Conservation (phyloP, 2,329 filamentous ascomycete species). For the Rhinocladiella mackenziei region DNA sequence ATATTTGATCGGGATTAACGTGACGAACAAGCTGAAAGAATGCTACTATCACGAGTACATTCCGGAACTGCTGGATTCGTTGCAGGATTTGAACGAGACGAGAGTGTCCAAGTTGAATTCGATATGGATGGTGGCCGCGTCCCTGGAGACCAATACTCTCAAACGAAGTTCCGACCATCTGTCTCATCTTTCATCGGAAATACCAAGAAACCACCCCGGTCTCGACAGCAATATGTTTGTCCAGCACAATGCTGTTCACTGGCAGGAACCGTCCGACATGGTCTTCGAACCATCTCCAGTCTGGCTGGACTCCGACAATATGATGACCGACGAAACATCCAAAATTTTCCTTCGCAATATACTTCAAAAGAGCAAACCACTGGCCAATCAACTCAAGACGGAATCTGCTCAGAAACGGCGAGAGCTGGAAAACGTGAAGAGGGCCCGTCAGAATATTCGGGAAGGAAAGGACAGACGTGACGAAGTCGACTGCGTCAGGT, state of each 20-base stretch:
- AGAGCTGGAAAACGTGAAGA: constrained; percentile 76
- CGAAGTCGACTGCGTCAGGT: constrained; percentile 76
- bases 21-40: constrained; percentile 96
- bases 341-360: constrained; percentile 91
- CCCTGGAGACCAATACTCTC: constrained; percentile 75
- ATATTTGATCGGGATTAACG: constrained; percentile 93
- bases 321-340: constrained; percentile 80
- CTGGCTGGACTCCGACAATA: constrained; percentile 88
- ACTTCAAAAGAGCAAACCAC: constrained; percentile 81
- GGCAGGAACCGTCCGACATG: constrained; percentile 80
- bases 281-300: constrained; percentile 90
- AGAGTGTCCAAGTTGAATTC: constrained; percentile 77
- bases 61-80: constrained; percentile 80
- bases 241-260: constrained; percentile 77
- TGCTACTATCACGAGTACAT: constrained; percentile 97
- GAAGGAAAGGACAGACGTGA: constrained; percentile 85
- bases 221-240: constrained; percentile 98
- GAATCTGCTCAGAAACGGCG: constrained; percentile 81
- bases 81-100: constrained; percentile 92
- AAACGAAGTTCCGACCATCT: constrained; percentile 68
- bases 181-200: constrained; percentile 70
- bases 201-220: constrained; percentile 78
- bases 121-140: constrained; percentile 76
- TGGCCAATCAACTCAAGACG: constrained; percentile 71
- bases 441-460: constrained; percentile 68